Evolutionary conservation across 108 stramenopile genomes (phyloP), one percentile per base, ranked within the genome.

Genomic region (Aurantiochytrium sp.): DNA sequence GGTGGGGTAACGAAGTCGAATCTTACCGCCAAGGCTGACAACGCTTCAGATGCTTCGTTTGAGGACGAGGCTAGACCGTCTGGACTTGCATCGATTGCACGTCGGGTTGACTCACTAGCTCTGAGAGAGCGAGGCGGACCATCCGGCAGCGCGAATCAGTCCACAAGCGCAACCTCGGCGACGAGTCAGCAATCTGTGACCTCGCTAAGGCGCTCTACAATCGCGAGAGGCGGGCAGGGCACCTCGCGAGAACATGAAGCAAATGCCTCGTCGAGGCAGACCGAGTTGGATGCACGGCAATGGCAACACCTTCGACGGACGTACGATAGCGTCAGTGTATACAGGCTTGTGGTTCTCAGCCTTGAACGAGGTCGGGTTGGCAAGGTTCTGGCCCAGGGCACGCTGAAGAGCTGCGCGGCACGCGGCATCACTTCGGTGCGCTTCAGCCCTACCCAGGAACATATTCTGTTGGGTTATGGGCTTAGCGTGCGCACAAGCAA

Each of bases 391-490:
- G 35, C 55, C 5, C 58, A 87, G 87, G 23, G 23, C 29, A 14
- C 23, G 14, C 87, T 87, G 1, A 4, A 58, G 58, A 14, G 29
- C 35, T 35, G 25, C 2, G 10, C 55, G 55, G 58, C 87, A 4
- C 23, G 87, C 25, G 96, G 96, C 42, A 96, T 98, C 25, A 98
- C 98, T 0, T 98, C 97, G 59, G 96, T 98, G 60, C 97, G 97
- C 88, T 95, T 97, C 89, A 96, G 96, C 18, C 97, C 98, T 12
- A 95, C 96, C 4, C 95, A 96, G 53, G 95, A 96, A 58, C 96
- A 95, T 93, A 97, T 97, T 87, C 90, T 98, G 60, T 94, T 98
- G 53, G 98, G 98, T 59, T 97, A 96, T 71, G 96, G 97, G 58
- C 95, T 96, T 16, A 93, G 96, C 43, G 16, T 96, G 96, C 87